Base-by-base conservation (phyloP, 306 rosid species). In the Cercis canadensis region DNA sequence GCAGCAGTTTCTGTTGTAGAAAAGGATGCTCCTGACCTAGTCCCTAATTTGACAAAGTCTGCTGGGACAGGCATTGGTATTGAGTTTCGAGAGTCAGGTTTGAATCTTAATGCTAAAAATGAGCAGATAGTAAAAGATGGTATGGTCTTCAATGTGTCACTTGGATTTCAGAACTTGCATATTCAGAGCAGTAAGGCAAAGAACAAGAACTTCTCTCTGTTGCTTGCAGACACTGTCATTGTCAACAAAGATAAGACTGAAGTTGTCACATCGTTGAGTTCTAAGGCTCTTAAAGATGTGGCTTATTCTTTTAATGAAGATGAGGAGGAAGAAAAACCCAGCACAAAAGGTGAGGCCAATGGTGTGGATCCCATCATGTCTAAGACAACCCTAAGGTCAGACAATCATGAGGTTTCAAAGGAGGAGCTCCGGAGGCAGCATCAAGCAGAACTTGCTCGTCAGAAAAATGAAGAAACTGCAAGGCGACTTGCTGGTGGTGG, bases 361-460 rank as follows among this genome's bases (percentile, higher is more conserved):
- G 81, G 87, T 17, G 69, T 71, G 0, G 92, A 85, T 43, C 80
- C 86, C 17, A 4, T 81, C 14, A 65, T 85, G 82, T 85, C 97
- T 16, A 93, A 90, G 90, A 88, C 98, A 52, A 81, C 93, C 14
- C 79, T 93, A 58, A 87, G 98, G 79, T 93, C 98, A 17, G 98
- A 93, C 63, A 93, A 93, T 76, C 97, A 87, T 73, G 98, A 93
- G 75, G 72, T 88, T 61, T 90, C 97, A 11, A 90, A 93, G 80
- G 97, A 90, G 85, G 98, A 93, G 49, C 93, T 86, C 21, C 90
- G 98, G 19, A 84, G 97, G 77, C 97, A 93, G 84, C 98, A 93
- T 67, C 98, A 90, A 74, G 97, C 98, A n/a, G 97, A 93, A 56
- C 96, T 93, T 74, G 98, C 98, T 45, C 92, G 93, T 61, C 98